Evolutionary conservation across 2,329 filamentous ascomycete species (phyloP).

Genomic region (Cytospora chrysosperma): DNA sequence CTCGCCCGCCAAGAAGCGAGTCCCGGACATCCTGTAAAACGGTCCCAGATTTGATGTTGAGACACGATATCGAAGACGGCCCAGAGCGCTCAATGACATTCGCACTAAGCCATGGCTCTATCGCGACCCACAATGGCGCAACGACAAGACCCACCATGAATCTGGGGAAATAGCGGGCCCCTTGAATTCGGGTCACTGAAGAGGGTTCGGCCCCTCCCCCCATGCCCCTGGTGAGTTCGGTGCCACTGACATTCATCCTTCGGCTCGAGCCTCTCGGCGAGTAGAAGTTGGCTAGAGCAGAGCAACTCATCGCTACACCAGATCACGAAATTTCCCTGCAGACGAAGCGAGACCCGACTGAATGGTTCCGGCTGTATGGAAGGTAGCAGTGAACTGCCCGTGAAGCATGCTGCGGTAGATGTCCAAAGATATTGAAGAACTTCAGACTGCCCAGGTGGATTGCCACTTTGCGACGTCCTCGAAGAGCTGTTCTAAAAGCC

Average conservation of each 20-base stretch:
- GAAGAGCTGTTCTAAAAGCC: too few relatives aligned
- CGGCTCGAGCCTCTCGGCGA: not conserved
- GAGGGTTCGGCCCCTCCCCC: not conserved
- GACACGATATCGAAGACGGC: not conserved
- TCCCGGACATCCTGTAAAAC: too few relatives aligned
- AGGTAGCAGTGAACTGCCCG: slow-evolving; percentile 6
- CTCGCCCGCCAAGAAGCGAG: not conserved
- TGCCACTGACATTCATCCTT: not conserved
- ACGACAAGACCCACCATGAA: slow-evolving; percentile 9
- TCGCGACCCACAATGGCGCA: slow-evolving; percentile 20
- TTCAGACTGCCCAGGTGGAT: not conserved
- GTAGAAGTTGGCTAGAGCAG: not conserved
- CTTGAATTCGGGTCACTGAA: not conserved
- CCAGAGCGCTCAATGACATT: not conserved
- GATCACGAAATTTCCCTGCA: slow-evolving; percentile 12
- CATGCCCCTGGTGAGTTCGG: not conserved
- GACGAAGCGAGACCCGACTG: slow-evolving; percentile 1
- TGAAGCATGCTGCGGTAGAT: slow-evolving; percentile 4
- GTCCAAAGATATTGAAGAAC: not conserved
- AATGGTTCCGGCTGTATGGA: not conserved
- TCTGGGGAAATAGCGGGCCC: slow-evolving; percentile 17
- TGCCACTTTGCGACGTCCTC: too few relatives aligned
- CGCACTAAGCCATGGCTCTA: slow-evolving; percentile 22
- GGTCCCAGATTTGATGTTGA: not conserved
- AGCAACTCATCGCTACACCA: slow-evolving; percentile 5